These are phyloP conservation scores for Ophiostoma triangulosporum DNA, from an alignment of 2,329 filamentous ascomycete genomes.

Conservation along the genomic window DNA sequence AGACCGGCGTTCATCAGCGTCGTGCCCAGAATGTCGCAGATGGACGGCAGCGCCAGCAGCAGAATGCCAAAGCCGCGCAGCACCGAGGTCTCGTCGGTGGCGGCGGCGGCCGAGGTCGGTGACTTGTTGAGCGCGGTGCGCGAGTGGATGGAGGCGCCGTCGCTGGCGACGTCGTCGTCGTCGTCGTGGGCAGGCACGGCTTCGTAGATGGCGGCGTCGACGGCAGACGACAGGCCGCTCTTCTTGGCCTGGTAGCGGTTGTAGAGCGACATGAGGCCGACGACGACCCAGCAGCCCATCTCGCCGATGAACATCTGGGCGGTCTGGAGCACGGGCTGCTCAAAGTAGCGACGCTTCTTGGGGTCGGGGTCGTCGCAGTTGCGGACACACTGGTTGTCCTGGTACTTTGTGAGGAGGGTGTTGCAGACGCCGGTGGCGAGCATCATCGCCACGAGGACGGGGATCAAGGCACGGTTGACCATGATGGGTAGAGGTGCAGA, in stretches of 20 bases:
- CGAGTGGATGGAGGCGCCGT: constrained; percentile 30
- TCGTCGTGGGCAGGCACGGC: constrained; percentile 39
- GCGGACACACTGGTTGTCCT: constrained; percentile 96
- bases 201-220: constrained; percentile 52
- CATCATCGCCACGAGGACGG: constrained; percentile 91
- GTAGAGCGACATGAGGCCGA: constrained; percentile 57
- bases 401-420: constrained; percentile 91
- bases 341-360: constrained; percentile 58
- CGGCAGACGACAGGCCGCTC: constrained; percentile 8
- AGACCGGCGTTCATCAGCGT: constrained; percentile 96
- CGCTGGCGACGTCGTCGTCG: constrained; percentile 26
- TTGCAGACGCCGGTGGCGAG: constrained; percentile 92
- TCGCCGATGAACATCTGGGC: constrained; percentile 98
- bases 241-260: constrained; percentile 33
- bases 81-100: constrained; percentile 34
- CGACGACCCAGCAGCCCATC: constrained; percentile 88
- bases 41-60: constrained; percentile 70
- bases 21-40: constrained; percentile 88
- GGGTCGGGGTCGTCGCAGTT: constrained; percentile 65
- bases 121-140: constrained; percentile 30
- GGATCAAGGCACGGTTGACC: constrained; percentile 59
- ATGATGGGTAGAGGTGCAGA: constrained; percentile 30
- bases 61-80: constrained; percentile 59
- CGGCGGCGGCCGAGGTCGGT: constrained; percentile 17
- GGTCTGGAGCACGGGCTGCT: constrained; percentile 92